Conservation (phyloP, 257 asterid genomes). For the Ajuga chamaepitys region DNA sequence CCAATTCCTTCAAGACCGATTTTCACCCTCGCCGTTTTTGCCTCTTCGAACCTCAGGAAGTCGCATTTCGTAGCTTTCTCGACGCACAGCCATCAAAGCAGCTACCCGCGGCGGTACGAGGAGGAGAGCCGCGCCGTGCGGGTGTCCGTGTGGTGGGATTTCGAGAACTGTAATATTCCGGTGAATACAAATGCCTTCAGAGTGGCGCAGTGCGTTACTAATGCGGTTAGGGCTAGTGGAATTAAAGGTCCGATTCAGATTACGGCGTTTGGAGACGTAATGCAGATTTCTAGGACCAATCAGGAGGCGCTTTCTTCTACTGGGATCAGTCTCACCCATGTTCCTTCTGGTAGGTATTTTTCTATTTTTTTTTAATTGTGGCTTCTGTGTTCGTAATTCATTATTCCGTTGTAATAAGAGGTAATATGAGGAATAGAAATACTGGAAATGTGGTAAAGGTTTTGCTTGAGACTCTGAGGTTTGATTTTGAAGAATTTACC, state of each 20-base stretch:
- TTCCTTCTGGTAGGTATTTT: slow-evolving; percentile 54
- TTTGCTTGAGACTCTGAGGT: not conserved
- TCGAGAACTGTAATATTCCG: slow-evolving; percentile 76
- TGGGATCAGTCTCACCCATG: slow-evolving; percentile 71
- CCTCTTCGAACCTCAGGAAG: slow-evolving; percentile 7
- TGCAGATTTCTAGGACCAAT: slow-evolving; percentile 69
- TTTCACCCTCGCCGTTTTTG: slow-evolving; percentile 24
- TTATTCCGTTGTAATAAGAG: not conserved
- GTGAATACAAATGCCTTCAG: slow-evolving; percentile 42
- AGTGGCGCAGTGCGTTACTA: slow-evolving; percentile 59
- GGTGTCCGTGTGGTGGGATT: slow-evolving; percentile 99
- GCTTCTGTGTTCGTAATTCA: not conserved
- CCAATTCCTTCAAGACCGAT: slow-evolving; percentile 27
- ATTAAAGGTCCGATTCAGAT: slow-evolving; percentile 81
- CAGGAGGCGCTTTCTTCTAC: slow-evolving; percentile 83
- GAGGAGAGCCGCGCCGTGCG: slow-evolving; percentile 70
- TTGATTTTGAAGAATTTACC: too few relatives aligned
- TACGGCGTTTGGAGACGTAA: slow-evolving; percentile 87
- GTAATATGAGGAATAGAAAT: too few relatives aligned
- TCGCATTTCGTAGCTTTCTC: slow-evolving; percentile 20
- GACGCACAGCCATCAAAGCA: slow-evolving; percentile 15
- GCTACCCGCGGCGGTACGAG: slow-evolving; percentile 47
- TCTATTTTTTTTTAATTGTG: not conserved
- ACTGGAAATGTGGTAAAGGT: not conserved
- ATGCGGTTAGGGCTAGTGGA: slow-evolving; percentile 75